Conservation (phyloP, 805 yeast species). For the Starmerella lactis-condensi region DNA sequence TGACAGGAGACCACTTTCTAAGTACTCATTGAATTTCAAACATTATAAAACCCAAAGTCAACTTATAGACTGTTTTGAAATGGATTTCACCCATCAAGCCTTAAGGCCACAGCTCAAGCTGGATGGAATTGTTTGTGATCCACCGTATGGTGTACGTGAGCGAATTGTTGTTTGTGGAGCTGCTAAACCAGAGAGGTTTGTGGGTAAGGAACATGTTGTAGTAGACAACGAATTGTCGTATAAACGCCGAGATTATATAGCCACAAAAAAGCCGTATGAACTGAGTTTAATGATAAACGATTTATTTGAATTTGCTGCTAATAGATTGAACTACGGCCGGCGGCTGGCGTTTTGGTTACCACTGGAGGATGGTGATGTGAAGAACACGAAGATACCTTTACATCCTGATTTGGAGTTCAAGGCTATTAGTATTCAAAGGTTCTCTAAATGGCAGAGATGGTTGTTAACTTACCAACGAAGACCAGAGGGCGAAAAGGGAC, state of each 20-base stretch:
- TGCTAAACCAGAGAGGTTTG: constrained; percentile 41
- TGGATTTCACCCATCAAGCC: constrained; percentile 91
- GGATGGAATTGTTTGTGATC: constrained; percentile 83
- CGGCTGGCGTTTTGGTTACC: constrained; percentile 96
- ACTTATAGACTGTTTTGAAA: constrained; percentile 60
- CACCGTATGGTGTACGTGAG: constrained; percentile 95
- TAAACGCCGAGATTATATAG: constrained; percentile 64
- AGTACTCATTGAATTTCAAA: constrained; percentile 52
- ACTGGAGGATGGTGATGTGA: constrained; percentile 66
- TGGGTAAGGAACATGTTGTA: constrained; percentile 49
- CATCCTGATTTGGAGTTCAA: constrained; percentile 55
- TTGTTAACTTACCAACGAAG: constrained; percentile 62
- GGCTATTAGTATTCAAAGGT: constrained; percentile 66
- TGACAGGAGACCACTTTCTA: constrained; percentile 61
- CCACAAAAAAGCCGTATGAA: constrained; percentile 80
- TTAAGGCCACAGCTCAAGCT: constrained; percentile 42
- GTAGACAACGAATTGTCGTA: constrained; percentile 67
- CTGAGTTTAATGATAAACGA: constrained; percentile 63
- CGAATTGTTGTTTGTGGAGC: constrained; percentile 88
- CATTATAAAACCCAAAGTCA: constrained; percentile 43
- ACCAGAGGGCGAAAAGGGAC: constrained; percentile 24
- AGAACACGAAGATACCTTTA: constrained; percentile 37
- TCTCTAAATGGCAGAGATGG: constrained; percentile 85
- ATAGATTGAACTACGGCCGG: constrained; percentile 54
- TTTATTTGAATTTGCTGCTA: constrained; percentile 51